Conservation (phyloP, 2,329 filamentous ascomycete genomes). For the Corynespora cassiicola region DNA sequence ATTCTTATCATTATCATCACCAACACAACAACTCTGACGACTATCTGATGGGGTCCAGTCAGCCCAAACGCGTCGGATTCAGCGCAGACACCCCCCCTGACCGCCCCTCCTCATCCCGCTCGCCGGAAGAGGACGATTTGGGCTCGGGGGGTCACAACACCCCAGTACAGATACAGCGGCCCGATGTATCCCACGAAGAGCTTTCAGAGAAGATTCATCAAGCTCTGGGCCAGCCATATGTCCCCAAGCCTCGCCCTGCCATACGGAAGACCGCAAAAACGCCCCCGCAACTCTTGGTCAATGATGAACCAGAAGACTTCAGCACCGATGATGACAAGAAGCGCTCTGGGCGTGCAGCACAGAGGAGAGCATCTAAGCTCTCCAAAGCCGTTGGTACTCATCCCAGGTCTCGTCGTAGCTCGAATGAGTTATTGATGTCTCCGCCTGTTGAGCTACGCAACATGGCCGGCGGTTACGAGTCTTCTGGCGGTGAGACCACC, state of each 20-base stretch:
- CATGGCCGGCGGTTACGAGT: slow-evolving; percentile 21
- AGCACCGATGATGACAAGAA: slow-evolving; percentile 41
- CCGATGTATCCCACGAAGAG: slow-evolving; percentile 43
- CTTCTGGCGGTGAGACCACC: slow-evolving; percentile 20
- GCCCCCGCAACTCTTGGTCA: slow-evolving; percentile 39
- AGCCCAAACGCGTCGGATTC: slow-evolving; percentile 44
- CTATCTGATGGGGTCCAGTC: slow-evolving; percentile 32
- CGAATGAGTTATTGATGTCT: slow-evolving; percentile 29
- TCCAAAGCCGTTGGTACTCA: slow-evolving; percentile 44
- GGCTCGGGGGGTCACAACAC: slow-evolving; percentile 37
- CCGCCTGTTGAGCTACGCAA: slow-evolving; percentile 27
- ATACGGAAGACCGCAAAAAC: slow-evolving; percentile 42
- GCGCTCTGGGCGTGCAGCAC: slow-evolving; percentile 42
- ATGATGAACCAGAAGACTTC: slow-evolving; percentile 42
- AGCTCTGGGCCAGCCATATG: slow-evolving; percentile 39
- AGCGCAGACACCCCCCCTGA: slow-evolving; percentile 25
- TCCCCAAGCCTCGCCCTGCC: slow-evolving; percentile 45
- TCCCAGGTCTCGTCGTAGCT: slow-evolving; percentile 42
- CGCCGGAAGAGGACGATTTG: slow-evolving; percentile 32
- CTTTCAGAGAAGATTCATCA: slow-evolving; percentile 43
- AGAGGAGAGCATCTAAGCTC: slow-evolving; percentile 40
- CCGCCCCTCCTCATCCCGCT: slow-evolving; percentile 18
- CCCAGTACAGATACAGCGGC: slow-evolving; percentile 26
- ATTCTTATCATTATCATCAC: slow-evolving; percentile 3
- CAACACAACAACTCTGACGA: slow-evolving; percentile 22